These are phyloP conservation scores for Plasmodium ovale DNA, from an alignment of 169 alveolate species.

Conservation along the genomic window DNA sequence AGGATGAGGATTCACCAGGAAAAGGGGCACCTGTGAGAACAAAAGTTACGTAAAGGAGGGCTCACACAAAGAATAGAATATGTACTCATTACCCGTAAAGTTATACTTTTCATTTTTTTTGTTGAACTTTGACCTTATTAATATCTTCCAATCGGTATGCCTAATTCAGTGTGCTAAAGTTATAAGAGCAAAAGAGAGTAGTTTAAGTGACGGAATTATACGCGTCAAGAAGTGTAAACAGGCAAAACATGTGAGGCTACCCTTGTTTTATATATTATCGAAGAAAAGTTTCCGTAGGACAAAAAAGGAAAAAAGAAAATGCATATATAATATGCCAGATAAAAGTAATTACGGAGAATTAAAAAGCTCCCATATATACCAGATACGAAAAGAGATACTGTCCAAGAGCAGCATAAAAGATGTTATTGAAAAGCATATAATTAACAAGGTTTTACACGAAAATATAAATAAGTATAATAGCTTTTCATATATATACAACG, in stretches of 20 bases:
- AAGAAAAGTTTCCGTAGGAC: background rate
- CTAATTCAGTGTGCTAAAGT: background rate
- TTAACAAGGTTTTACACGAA: constrained; percentile 16
- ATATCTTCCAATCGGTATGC: background rate
- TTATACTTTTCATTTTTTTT: background rate
- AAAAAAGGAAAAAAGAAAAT: background rate
- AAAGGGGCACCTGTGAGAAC: no score
- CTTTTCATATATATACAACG: constrained; percentile 36
- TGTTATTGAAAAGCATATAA: constrained; percentile 17
- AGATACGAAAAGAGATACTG: constrained; percentile 45
- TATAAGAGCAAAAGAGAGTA: background rate
- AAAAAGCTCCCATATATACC: constrained; percentile 27
- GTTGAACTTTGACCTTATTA: background rate
- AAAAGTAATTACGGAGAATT: constrained; percentile 13
- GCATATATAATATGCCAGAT: background rate
- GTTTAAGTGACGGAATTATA: background rate
- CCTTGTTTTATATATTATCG: background rate
- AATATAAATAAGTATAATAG: constrained; percentile 42
- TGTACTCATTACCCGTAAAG: background rate
- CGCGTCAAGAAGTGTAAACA: background rate
- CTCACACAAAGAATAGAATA: background rate
- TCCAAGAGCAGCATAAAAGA: constrained; percentile 1
- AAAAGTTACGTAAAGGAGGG: background rate
- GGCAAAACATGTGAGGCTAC: background rate
- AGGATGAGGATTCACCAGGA: no score